phyloP scores from a whole-genome alignment of 148 eudicot species.

The Cornus kousa region DNA sequence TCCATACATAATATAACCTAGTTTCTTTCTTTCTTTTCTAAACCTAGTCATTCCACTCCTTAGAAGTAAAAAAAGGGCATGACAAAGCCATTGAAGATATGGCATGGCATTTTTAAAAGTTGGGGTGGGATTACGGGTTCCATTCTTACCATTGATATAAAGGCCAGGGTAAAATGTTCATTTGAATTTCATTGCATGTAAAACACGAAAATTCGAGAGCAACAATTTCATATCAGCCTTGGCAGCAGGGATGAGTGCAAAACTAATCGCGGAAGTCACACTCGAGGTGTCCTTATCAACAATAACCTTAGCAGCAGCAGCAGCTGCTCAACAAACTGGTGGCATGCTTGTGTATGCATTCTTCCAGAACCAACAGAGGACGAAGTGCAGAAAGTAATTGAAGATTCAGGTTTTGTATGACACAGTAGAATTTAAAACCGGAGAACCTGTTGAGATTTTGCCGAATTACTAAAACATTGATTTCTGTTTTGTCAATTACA shows the following conservation, averaged over 20 bases:
- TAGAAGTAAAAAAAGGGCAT: not conserved
- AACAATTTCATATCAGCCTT: conserved; percentile 44
- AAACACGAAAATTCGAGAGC: conserved; percentile 28
- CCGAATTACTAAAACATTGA: conserved; percentile 31
- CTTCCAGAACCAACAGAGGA: conserved; percentile 27
- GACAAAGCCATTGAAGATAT: too few relatives aligned
- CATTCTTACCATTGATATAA: too few relatives aligned
- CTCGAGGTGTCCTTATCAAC: conserved; percentile 40
- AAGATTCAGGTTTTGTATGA: conserved; percentile 29
- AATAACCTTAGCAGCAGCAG: conserved; percentile 48
- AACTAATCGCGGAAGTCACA: conserved; percentile 41
- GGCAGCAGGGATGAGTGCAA: conserved; percentile 49
- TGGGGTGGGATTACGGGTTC: too few relatives aligned
- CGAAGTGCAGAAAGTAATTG: conserved; percentile 27
- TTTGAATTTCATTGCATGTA: not conserved
- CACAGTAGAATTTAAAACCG: conserved; percentile 40
- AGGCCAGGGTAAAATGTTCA: not conserved
- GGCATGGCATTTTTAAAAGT: too few relatives aligned
- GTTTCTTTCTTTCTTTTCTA: too few relatives aligned
- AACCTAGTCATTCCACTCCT: too few relatives aligned
- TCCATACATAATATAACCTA: too few relatives aligned
- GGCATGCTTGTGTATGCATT: conserved; percentile 41
- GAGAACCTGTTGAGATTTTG: conserved; percentile 29
- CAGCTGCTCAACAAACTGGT: conserved; percentile 36
- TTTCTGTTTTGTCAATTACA: conserved; percentile 35